phyloP scores from a whole-genome alignment of 495 filamentous ascomycete genomes.

The Rhypophila decipiens region DNA sequence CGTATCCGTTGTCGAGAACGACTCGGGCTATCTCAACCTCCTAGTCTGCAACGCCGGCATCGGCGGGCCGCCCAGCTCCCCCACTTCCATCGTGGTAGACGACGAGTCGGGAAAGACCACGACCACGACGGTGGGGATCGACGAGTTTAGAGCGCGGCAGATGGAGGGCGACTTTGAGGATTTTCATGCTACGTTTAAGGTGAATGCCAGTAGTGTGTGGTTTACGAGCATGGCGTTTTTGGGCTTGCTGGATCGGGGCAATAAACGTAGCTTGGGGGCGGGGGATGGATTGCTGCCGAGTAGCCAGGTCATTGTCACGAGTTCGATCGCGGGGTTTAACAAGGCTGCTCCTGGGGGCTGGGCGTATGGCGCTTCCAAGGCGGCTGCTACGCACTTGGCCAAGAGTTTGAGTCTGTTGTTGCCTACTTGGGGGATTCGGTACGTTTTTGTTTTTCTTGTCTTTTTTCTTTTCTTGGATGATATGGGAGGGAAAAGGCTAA shows the following conservation, averaged over 20 bases:
- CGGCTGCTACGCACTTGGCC: conserved; percentile 55
- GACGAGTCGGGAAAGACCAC: conserved; percentile 23
- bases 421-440: conserved; percentile 52
- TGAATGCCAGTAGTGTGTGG: conserved; percentile 56
- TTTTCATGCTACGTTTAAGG: conserved; percentile 50
- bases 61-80: conserved; percentile 43
- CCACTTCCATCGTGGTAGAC: too few species aligned
- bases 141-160: conserved; percentile 47
- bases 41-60: conserved; percentile 64
- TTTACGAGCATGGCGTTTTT: conserved; percentile 60
- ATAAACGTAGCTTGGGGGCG: conserved; percentile 46
- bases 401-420: conserved; percentile 53
- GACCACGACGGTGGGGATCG: too few species aligned
- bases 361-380: conserved; percentile 59
- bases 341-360: conserved; percentile 49
- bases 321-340: conserved; percentile 55
- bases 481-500: conserved; percentile 18
- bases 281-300: conserved; percentile 45
- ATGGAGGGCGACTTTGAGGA: conserved; percentile 49
- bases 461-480: neutral
- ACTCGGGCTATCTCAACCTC: conserved; percentile 55
- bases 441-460: conserved; percentile 3
- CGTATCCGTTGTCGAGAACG: conserved; percentile 44
- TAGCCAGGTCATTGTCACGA: conserved; percentile 59
- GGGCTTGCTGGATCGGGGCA: conserved; percentile 55